Percentiles rank a stretch among this genome's conserved stretches.
These are phyloP conservation scores for Diatrype stigma DNA, from an alignment of 2,329 filamentous ascomycete genomes.

Conservation along the genomic window DNA sequence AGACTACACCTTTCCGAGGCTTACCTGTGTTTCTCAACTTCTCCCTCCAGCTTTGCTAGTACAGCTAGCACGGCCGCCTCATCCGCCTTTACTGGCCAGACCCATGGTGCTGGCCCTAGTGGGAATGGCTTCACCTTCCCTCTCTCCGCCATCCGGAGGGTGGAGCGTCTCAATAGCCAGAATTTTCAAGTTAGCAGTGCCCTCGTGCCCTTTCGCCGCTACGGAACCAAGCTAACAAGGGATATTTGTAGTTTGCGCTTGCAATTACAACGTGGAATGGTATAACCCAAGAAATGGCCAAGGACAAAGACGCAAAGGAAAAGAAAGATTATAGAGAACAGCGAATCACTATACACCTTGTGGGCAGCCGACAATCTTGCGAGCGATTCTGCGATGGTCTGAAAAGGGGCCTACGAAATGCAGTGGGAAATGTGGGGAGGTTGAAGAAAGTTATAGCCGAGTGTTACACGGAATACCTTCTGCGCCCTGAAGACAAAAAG, in stretches of 20 bases:
- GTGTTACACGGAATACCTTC: conserved; percentile 87
- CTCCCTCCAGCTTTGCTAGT: conserved; percentile 79
- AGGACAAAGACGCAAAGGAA: conserved; percentile 38
- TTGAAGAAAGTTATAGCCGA: conserved; percentile 75
- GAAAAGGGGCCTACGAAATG: conserved; percentile 82
- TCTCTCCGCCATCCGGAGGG: conserved; percentile 82
- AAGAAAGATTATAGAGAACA: conserved; percentile 57
- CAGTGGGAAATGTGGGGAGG: conserved; percentile 82
- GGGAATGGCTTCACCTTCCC: conserved; percentile 96
- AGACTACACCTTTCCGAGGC: conserved; percentile 91
- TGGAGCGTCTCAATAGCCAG: conserved; percentile 89
- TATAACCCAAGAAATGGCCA: conserved; percentile 48
- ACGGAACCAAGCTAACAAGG: conserved; percentile 12
- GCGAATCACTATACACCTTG: conserved; percentile 86
- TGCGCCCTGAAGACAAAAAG: conserved; percentile 60
- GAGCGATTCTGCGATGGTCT: conserved; percentile 95
- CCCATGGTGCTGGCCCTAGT: conserved; percentile 84
- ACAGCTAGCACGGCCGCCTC: conserved; percentile 76
- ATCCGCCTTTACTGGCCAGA: conserved; percentile 84
- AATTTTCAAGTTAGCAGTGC: conserved; percentile 61
- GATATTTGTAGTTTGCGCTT: conserved; percentile 66
- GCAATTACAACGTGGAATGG: conserved; percentile 95
- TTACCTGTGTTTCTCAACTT: conserved; percentile 95
- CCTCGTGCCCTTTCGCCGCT: background rate
- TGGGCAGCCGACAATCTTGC: conserved; percentile 81